Base-by-base conservation (phyloP, 169 alveolate species). In the Cryptosporidium viatorum region DNA sequence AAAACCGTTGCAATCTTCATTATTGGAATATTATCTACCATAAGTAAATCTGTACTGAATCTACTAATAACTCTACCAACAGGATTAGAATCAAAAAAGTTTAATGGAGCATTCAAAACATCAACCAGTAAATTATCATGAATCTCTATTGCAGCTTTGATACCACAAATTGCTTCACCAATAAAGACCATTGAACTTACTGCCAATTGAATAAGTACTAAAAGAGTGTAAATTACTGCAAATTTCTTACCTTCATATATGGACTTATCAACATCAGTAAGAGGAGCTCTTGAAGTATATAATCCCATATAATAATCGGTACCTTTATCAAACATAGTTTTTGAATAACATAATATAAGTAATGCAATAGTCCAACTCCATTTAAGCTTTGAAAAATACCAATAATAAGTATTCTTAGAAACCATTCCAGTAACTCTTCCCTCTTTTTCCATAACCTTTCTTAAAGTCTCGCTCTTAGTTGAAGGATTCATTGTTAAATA, bases 41-140 rank as follows among this genome's bases (percentile, higher is more conserved):
- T 60, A 12, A 84, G 59, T 0, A 91, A 68, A 62, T 94, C 97
- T 45, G 93, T 93, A 18, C 95, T 69, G 59, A 94, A 91, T 26
- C 97, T 70, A 31, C 93, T 94, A 12, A 94, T 58, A 2, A 93
- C 85, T 59, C 95, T 84, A 4, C 96, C 96, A 5, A 93, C 86
- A 26, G 95, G 93, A 59, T 92, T 92, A 51, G 89, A 84, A 58
- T 93, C 96, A 75, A 93, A 93, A 70, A 94, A 94, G 74, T 75
- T 84, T 43, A 94, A 48, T 7, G 95, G 94, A 35, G 95, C 95
- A n/a, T 31, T 75, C 52, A 91, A 67, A 0, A 91, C 68, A 16
- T 74, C 92, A n/a, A 39, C 74, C 74, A 92, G 62, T 23, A 91
- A 73, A 48, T 70, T 48, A 18, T 85, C 39, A 62, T 92, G 95